Evolutionary conservation across 192 early-diverging fungal genomes (phyloP).

Genomic region (Coemansia sp.): DNA sequence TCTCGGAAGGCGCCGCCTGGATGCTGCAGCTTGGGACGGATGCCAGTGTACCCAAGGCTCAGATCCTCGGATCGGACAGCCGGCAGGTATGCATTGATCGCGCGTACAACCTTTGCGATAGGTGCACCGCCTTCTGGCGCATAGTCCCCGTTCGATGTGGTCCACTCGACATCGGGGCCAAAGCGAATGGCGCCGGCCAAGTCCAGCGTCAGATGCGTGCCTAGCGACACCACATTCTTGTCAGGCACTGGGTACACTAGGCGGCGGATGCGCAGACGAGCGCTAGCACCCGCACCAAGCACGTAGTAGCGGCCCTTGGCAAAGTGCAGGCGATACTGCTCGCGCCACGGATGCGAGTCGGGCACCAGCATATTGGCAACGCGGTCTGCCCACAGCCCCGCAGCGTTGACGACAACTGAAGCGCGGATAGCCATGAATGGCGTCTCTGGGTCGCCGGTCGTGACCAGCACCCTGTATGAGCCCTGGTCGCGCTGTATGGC

Average conservation of each 20-base stretch:
- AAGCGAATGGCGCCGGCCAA: slow-evolving; percentile 75
- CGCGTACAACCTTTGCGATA: slow-evolving; percentile 32
- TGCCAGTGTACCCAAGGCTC: slow-evolving; percentile 74
- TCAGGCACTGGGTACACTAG: slow-evolving; percentile 84
- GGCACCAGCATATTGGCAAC: slow-evolving; percentile 57
- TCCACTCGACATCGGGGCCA: slow-evolving; percentile 76
- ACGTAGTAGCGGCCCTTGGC: slow-evolving; percentile 84
- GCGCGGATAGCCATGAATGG: slow-evolving; percentile 60
- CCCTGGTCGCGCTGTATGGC: slow-evolving; percentile 40
- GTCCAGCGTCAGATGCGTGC: slow-evolving; percentile 82
- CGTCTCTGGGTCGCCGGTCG: slow-evolving; percentile 42
- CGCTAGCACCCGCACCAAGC: slow-evolving; percentile 36
- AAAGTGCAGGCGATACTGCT: slow-evolving; percentile 65
- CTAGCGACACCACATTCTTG: slow-evolving; percentile 68
- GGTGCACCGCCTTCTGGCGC: slow-evolving; percentile 47
- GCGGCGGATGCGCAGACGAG: slow-evolving; percentile 48
- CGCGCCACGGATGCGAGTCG: slow-evolving; percentile 20
- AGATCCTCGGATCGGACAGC: slow-evolving; percentile 61
- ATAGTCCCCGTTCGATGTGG: slow-evolving; percentile 64
- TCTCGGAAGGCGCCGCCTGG: slow-evolving; percentile 75
- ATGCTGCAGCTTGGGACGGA: slow-evolving; percentile 81
- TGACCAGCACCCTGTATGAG: slow-evolving; percentile 59
- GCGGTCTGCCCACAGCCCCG: slow-evolving; percentile 73
- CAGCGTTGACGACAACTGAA: slow-evolving; percentile 72
- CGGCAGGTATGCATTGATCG: slow-evolving; percentile 69